phyloP scores from a whole-genome alignment of 352 stramenopile genomes.

The Globisporangium middletonii region DNA sequence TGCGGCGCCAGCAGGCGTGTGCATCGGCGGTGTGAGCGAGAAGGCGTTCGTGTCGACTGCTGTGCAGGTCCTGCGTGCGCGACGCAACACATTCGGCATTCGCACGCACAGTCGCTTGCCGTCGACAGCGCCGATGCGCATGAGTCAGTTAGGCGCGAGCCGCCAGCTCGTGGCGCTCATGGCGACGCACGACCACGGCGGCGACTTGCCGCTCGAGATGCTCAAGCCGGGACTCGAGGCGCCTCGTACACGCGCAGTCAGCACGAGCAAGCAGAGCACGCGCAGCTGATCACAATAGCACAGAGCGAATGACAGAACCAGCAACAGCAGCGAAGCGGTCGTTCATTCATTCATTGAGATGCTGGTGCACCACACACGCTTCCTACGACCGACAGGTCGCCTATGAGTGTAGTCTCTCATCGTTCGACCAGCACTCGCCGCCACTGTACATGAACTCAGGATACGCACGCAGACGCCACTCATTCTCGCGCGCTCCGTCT shows the following conservation, averaged over 20 bases:
- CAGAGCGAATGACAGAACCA: too few species aligned
- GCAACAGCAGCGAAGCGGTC: too few species aligned
- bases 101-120: constrained; percentile 44
- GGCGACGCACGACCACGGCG: constrained; percentile 4
- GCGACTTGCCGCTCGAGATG: constrained; percentile 20
- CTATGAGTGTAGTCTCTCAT: too few species aligned
- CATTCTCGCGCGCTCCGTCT: too few species aligned
- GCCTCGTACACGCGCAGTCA: not conserved
- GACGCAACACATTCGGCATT: constrained; percentile 34
- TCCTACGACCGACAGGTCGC: too few species aligned
- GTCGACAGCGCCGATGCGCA: not conserved
- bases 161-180: not conserved
- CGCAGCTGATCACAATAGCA: too few species aligned
- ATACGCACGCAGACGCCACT: not conserved
- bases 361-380: too few species aligned
- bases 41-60: constrained; percentile 57
- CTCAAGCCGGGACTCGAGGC: constrained; percentile 30
- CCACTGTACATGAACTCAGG: not conserved
- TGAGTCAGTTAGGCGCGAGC: not conserved
- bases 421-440: too few species aligned
- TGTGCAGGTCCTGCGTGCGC: constrained; percentile 37
- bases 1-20: constrained; percentile 5
- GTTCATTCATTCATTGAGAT: too few species aligned
- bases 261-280: too few species aligned
- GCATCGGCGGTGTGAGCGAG: constrained; percentile 42